Base-by-base conservation (phyloP, 805 yeast species). In the Candida wancherniae region DNA sequence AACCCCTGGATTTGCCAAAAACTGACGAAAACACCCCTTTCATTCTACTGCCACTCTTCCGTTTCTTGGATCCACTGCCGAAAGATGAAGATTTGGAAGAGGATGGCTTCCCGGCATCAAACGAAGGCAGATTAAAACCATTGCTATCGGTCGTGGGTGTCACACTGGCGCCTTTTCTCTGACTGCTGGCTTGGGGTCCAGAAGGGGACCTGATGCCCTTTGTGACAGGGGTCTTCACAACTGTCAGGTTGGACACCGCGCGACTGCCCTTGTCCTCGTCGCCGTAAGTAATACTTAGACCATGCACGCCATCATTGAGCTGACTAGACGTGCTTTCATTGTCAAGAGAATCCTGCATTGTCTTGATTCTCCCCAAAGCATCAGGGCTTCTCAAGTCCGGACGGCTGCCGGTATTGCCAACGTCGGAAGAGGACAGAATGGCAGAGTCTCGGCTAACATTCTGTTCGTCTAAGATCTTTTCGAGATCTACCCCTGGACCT, bases 1-100 rank as follows among this genome's bases (percentile, higher is more conserved):
- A 28, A 4, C 13, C 14, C 15, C n/a, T 42, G 6, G 54, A 51
- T 23, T 69, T 58, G 32, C 65, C 61, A 42, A 75, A 68, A 67
- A 71, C 66, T 36, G 61, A 73, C 3, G 78, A 58, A 31, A 81
- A 67, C 3, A 76, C 80, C 5, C 78, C 82, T 37, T 73, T 71
- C 34, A 78, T 71, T 34, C 74, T 66, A 38, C 65, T 71, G 2
- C 75, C 71, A 40, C 68, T 69, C 40, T 64, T 67, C 32, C 69
- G 53, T 26, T 39, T 33, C 29, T 29, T 34, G 11, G 35, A 6
- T n/a, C 27, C 31, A 25, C 33, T 21, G 15, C 24, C 33, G 11
- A 41, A 37, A 9, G 40, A 11, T 4, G 32, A 29, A n/a, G 29
- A 9, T 9, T 15, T 29, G 12, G 29, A 28, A 7, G 18, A 3